Evolutionary conservation across 306 rosid species (phyloP).

Genomic region (Quercus variabilis): DNA sequence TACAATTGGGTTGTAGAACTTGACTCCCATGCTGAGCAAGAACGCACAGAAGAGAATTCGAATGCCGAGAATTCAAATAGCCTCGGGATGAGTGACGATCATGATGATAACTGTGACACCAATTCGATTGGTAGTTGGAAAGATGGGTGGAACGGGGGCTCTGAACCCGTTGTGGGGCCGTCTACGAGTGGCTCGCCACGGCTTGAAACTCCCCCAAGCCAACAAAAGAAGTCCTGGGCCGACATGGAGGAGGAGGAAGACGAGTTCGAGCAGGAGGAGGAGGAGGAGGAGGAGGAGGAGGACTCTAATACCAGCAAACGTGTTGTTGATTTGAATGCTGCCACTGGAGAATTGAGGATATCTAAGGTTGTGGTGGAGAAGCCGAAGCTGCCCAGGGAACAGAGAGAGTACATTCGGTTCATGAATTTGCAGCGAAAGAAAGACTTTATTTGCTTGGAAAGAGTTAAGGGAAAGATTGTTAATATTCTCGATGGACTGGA

Average conservation of each 20-base stretch:
- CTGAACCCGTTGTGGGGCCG: slow-evolving; percentile 25
- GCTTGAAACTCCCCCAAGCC: slow-evolving; percentile 27
- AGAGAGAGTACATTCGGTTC: slow-evolving; percentile 72
- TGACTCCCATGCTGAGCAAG: too few species aligned
- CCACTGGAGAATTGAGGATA: slow-evolving; percentile 30
- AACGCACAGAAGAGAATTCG: too few species aligned
- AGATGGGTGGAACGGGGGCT: slow-evolving; percentile 34
- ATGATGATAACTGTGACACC: slow-evolving; percentile 39
- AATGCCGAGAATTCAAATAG: not conserved
- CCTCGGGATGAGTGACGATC: slow-evolving; percentile 16
- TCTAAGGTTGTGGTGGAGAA: slow-evolving; percentile 43
- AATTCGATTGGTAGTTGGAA: slow-evolving; percentile 64
- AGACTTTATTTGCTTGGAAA: slow-evolving; percentile 71
- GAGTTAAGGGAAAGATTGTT: slow-evolving; percentile 58
- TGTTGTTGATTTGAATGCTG: slow-evolving; percentile 31
- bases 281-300: slow-evolving; percentile 32
- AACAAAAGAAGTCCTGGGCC: slow-evolving; percentile 80
- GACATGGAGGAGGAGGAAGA: slow-evolving; percentile 94
- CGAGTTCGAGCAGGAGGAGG: slow-evolving; percentile 64
- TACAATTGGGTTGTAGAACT: too few species aligned
- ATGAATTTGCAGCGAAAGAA: slow-evolving; percentile 55
- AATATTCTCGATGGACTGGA: slow-evolving; percentile 91
- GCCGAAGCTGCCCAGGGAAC: slow-evolving; percentile 70
- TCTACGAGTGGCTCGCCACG: slow-evolving; percentile 22
- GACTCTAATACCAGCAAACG: slow-evolving; percentile 19